phyloP scores from a whole-genome alignment of 2,329 filamentous ascomycete genomes.

The Fusarium acutatum region DNA sequence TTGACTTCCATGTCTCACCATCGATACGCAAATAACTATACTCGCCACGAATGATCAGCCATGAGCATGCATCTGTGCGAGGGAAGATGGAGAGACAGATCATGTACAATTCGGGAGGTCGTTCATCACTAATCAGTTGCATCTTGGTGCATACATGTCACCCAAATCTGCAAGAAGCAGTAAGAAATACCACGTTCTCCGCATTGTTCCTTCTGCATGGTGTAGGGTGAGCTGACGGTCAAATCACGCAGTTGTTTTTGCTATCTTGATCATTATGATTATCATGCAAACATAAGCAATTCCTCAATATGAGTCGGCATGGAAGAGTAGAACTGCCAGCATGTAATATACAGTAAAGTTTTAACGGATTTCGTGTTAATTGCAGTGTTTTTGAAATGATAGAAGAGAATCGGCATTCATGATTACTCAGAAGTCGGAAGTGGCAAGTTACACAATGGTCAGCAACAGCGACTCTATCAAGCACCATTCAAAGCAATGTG shows the following conservation, averaged over 20 bases:
- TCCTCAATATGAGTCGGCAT: fast-evolving
- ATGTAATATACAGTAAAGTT: fast-evolving
- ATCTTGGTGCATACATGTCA: not conserved
- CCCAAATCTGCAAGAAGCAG: not conserved
- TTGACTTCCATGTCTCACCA: fast-evolving
- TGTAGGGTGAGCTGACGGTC: not conserved
- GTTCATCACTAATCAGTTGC: not conserved
- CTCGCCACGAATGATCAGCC: fast-evolving
- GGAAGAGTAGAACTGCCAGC: fast-evolving
- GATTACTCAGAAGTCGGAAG: not conserved
- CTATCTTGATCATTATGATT: not conserved
- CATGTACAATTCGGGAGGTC: not conserved
- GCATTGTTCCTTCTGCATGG: not conserved
- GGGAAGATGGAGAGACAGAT: not conserved
- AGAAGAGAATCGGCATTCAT: fast-evolving
- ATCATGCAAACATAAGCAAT: not conserved
- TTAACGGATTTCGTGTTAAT: fast-evolving
- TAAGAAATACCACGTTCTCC: not conserved
- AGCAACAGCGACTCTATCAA: not conserved
- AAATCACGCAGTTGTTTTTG: not conserved
- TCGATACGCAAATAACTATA: not conserved
- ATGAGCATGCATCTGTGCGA: not conserved
- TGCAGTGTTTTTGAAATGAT: fast-evolving
- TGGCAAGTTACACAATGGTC: not conserved
- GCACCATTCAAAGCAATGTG: fast-evolving